Base-by-base conservation (phyloP, 2,329 filamentous ascomycete genomes). In the Cercospora brassicicola region DNA sequence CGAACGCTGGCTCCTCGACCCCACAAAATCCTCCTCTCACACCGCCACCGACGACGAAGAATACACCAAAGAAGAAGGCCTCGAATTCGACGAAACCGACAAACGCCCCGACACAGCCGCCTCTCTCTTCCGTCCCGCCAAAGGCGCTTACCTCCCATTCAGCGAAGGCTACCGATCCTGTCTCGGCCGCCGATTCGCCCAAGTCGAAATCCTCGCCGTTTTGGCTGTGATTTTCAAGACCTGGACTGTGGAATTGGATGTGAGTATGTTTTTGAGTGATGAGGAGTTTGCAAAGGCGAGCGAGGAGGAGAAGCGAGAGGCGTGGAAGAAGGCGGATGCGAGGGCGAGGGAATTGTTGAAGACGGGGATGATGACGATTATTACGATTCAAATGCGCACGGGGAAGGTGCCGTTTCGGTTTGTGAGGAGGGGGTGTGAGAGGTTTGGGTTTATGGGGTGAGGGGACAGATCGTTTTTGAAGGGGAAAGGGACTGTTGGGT, bases 331-430 rank as follows among this genome's bases (percentile, higher is more conserved):
- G 78, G 90, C 90, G 39, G 85, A 87, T 73, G 78, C 81, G 26
- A 83, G 83, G 74, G 86, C 86, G 30, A 79, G 84, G 67, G 77
- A 81, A 62, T 82, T 86, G 63, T 76, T 93, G 59, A 79, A 78
- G 66, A 80, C 82, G 33, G 88, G 82, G 13, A 82, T 90, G 73
- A 84, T 81, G 30, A 86, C 86, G n/a, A 79, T 91, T 66, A 84
- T 94, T 68, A 93, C 91, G 68, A 81, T 94, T 72, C 91, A 92
- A 80, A 82, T 94, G 78, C 84, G 88, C 31, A 84, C 81, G n/a
- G 81, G 82, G 5, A 82, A 85, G 64, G 87, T 94, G 36, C 89
- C 90, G 0, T 81, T 94, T 48, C 81, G 90, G 70, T 79, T 94
- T 71, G 89, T 92, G 9, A 87, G 81, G 80, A 87, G 89, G 72